Percentiles rank a stretch among this genome's conserved stretches.
Conservation (phyloP, 441 rosid species). For the Manihot esculenta region DNA sequence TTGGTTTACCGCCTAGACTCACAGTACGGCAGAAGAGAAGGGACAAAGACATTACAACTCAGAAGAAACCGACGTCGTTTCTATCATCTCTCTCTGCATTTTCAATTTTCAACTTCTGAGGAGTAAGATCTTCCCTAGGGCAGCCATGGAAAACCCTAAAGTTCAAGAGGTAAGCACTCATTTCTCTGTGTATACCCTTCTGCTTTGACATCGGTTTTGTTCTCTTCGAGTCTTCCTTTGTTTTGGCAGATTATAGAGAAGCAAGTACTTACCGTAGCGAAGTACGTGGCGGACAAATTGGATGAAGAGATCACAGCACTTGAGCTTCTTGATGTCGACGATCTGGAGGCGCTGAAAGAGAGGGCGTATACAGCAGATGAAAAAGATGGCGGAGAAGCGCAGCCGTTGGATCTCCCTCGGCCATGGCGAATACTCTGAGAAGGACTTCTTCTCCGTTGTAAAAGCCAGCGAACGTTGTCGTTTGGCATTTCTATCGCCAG, state of each 20-base stretch:
- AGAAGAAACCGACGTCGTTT: slow-evolving; percentile 19
- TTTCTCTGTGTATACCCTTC: background rate
- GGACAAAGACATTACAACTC: too few relatives aligned
- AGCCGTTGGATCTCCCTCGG: slow-evolving; percentile 92
- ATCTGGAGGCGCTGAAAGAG: slow-evolving; percentile 75
- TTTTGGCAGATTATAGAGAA: slow-evolving; percentile 67
- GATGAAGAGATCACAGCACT: slow-evolving; percentile 82
- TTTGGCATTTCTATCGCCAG: slow-evolving; percentile 91
- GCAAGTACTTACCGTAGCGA: slow-evolving; percentile 82
- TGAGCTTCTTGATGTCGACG: slow-evolving; percentile 72
- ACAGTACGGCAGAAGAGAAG: too few relatives aligned
- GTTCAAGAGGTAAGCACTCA: slow-evolving; percentile 54
- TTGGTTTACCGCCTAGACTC: too few relatives aligned
- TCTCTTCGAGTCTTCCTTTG: background rate
- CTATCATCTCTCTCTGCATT: background rate
- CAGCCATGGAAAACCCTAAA: slow-evolving; percentile 53
- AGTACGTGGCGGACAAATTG: slow-evolving; percentile 79
- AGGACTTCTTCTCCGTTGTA: slow-evolving; percentile 77
- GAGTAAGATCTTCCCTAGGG: background rate
- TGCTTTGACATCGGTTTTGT: background rate
- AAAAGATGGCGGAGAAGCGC: slow-evolving; percentile 88
- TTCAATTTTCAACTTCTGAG: background rate
- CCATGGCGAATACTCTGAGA: slow-evolving; percentile 81
- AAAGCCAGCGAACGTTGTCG: slow-evolving; percentile 93
- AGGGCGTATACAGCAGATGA: slow-evolving; percentile 84